These are phyloP conservation scores for Helminthosporium solani DNA, from an alignment of 2,329 filamentous ascomycete species.

Conservation along the genomic window DNA sequence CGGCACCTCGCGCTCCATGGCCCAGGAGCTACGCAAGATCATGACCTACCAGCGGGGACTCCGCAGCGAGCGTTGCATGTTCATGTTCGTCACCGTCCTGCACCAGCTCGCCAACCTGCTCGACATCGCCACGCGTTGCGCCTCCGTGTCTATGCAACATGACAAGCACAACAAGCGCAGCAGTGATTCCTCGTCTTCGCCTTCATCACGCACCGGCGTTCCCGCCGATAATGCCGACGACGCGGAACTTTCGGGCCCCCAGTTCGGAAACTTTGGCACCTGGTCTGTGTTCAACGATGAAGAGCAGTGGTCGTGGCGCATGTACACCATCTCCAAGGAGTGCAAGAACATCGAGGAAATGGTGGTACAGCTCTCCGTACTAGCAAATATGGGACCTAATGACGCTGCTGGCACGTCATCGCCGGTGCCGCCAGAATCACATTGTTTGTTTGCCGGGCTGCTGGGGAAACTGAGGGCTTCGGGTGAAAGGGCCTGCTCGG, in stretches of 20 bases:
- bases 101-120: conserved; percentile 5
- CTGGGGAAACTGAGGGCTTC: too few relatives aligned
- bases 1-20: conserved; percentile 1
- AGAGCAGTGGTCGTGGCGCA: conserved; percentile 1
- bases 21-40: not conserved
- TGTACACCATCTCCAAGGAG: not conserved
- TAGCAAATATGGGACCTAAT: not conserved
- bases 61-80: conserved; percentile 1
- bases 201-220: not conserved
- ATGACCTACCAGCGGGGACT: not conserved
- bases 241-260: not conserved
- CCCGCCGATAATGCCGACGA: not conserved
- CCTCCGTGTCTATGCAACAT: not conserved
- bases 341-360: conserved; percentile 1
- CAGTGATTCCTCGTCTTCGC: too few relatives aligned
- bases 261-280: not conserved
- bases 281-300: not conserved
- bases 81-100: conserved; percentile 9
- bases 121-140: not conserved
- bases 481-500: too few relatives aligned
- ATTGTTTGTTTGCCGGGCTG: too few relatives aligned
- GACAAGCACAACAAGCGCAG: not conserved
- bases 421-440: too few relatives aligned
- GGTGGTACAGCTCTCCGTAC: not conserved
- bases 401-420: not conserved